A percentile compares a stretch with the other conserved stretches of the same genome.
These are phyloP conservation scores for Linaria vulgaris DNA, from an alignment of 257 asterid genomes.

Conservation along the genomic window DNA sequence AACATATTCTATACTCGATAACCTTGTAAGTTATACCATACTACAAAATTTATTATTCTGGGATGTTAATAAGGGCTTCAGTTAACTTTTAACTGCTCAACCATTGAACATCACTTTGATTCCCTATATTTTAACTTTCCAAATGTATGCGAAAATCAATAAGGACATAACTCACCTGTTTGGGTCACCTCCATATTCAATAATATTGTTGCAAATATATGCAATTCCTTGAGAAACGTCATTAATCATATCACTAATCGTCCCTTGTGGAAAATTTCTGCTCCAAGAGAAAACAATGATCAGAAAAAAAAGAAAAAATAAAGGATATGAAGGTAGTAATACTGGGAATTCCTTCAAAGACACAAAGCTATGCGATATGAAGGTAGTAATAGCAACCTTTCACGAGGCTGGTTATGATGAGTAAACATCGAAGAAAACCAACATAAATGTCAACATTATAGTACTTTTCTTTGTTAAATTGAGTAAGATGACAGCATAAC, in stretches of 20 bases:
- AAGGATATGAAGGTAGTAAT: too few species aligned
- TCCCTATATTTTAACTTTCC: conserved; percentile 3
- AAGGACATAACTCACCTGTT: conserved; percentile 48
- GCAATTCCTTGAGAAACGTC: conserved; percentile 86
- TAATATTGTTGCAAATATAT: conserved; percentile 58
- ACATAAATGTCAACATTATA: conserved; percentile 8
- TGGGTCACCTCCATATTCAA: conserved; percentile 89
- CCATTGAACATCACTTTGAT: too few species aligned
- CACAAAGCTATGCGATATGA: conserved; percentile 6
- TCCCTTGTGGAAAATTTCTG: conserved; percentile 99
- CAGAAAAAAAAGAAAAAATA: conserved; percentile 24
- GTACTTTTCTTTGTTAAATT: conserved; percentile 6
- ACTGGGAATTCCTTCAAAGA: conserved; percentile 14
- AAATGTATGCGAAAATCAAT: neutral
- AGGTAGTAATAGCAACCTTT: neutral
- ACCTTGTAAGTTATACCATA: too few species aligned
- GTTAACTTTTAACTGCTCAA: neutral
- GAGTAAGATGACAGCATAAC: conserved; percentile 2
- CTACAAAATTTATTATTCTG: too few species aligned
- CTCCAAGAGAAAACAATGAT: conserved; percentile 28
- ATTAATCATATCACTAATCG: conserved; percentile 86
- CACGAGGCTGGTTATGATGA: conserved; percentile 8
- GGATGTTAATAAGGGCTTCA: conserved; percentile 5
- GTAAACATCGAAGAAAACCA: conserved; percentile 1
- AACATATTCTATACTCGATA: too few species aligned